Evolutionary conservation across 768 basidiomycete species (phyloP), one percentile per base, ranked within the genome.

Genomic region (Hericium coralloides): DNA sequence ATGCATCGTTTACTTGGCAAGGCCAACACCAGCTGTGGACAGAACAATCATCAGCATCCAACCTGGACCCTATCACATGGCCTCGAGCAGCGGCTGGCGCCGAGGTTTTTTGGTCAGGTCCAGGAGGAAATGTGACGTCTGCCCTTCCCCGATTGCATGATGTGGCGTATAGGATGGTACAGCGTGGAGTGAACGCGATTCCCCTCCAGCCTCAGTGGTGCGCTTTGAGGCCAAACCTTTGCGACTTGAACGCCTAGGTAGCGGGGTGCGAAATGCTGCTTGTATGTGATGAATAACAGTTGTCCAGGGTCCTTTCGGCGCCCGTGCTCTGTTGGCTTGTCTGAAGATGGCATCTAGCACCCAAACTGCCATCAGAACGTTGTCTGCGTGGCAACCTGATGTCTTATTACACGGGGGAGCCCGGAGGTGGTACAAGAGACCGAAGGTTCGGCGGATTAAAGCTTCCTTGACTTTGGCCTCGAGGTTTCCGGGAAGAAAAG

Each of bases 41-140:
- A 0, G 88, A 90, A 65, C 87, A 89, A 66, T 79, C 85, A 0
- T 77, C 78, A 8, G 77, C 85, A n/a, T 72, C 76, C 55, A 90
- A 85, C 63, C 68, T 90, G 25, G 88, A 91, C 62, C 64, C 79
- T 2, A 82, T 82, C 50, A 74, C 78, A 1, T 91, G 89, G 89
- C 89, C 87, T 12, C 77, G 86, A 52, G 83, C 84, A 14, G 84
- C 83, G 0, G 78, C 81, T 0, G 80, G 82, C 12, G 87, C 87
- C 0, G 89, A 91, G 73, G 65, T 89, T 15, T 90, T 88, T 68
- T 91, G 89, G 88, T 82, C 79, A 1, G 87, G 87, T 5, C 61
- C 78, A 20, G 31, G 61, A 18, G 38, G 60, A 38, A 59, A 67
- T 49, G 60, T 63, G 9, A 68, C 56, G 0, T 67, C 74, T 18